Percentiles rank a stretch among this genome's conserved stretches.
phyloP scores from a whole-genome alignment of 139 green algal genomes.

The Gonium pectorale region DNA sequence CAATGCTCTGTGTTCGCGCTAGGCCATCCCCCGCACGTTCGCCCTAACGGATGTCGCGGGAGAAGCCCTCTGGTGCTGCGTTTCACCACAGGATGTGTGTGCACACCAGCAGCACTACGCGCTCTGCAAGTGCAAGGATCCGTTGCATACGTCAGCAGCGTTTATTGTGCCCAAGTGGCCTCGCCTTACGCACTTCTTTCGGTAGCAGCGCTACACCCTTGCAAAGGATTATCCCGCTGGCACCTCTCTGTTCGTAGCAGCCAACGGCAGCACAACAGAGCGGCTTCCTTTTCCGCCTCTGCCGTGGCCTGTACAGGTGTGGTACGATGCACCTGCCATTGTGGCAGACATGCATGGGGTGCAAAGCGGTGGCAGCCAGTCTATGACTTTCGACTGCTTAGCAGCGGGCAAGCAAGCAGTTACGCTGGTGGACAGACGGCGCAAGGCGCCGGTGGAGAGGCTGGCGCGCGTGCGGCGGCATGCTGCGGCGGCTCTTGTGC shows the following conservation, averaged over 20 bases:
- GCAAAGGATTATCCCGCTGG: background rate
- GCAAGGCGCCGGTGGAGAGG: too few species aligned
- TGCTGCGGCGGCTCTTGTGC: too few species aligned
- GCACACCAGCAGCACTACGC: background rate
- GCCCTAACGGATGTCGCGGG: background rate
- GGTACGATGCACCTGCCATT: too few species aligned
- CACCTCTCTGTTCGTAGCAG: background rate
- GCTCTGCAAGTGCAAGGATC: background rate
- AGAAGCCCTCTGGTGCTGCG: slow-evolving; percentile 9
- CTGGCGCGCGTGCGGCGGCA: too few species aligned
- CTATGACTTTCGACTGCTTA: too few species aligned
- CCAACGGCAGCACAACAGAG: background rate
- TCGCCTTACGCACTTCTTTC: background rate
- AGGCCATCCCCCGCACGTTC: background rate
- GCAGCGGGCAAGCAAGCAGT: too few species aligned
- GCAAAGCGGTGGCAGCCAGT: too few species aligned
- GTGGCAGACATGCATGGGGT: too few species aligned
- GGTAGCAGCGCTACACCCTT: background rate
- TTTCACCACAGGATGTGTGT: background rate
- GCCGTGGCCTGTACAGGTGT: background rate
- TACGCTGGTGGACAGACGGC: too few species aligned
- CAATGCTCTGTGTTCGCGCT: too few species aligned
- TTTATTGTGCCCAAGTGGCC: background rate
- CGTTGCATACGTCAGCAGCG: background rate
- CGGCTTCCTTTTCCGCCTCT: background rate